Conservation (phyloP, 495 filamentous ascomycete genomes). For the Aspergillus leporis region DNA sequence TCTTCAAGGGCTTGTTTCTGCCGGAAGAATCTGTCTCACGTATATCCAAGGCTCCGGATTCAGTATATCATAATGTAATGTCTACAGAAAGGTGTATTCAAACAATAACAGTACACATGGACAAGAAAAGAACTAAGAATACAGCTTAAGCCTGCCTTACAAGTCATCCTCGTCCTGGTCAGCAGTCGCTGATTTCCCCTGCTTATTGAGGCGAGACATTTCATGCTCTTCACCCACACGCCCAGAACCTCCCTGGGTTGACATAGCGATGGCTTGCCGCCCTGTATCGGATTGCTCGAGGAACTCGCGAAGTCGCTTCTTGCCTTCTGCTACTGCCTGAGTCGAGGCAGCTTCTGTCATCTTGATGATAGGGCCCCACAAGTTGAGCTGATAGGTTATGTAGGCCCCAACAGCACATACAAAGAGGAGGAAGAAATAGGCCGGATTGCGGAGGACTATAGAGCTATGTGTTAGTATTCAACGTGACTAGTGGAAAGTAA, state of each 20-base stretch:
- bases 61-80: not conserved
- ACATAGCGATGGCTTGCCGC: conserved; percentile 76
- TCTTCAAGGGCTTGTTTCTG: not conserved
- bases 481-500: not conserved
- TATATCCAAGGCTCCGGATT: not conserved
- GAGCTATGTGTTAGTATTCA: conserved; percentile 14
- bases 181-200: conserved; percentile 26
- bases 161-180: conserved; percentile 44
- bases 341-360: conserved; percentile 86
- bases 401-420: conserved; percentile 74
- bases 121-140: conserved; percentile 21
- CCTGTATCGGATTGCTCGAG: conserved; percentile 78
- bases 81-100: conserved; percentile 9
- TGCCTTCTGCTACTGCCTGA: conserved; percentile 86
- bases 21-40: not conserved
- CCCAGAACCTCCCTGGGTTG: conserved; percentile 29
- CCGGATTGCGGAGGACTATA: conserved; percentile 84
- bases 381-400: conserved; percentile 86
- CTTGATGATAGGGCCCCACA: conserved; percentile 92
- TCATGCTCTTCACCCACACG: conserved; percentile 42
- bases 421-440: conserved; percentile 87
- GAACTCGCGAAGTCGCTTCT: conserved; percentile 84
- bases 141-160: conserved; percentile 26
- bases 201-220: conserved; percentile 45
- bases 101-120: conserved; percentile 21